phyloP scores from a whole-genome alignment of 106 monocot species.

The Gastrodia elata region DNA sequence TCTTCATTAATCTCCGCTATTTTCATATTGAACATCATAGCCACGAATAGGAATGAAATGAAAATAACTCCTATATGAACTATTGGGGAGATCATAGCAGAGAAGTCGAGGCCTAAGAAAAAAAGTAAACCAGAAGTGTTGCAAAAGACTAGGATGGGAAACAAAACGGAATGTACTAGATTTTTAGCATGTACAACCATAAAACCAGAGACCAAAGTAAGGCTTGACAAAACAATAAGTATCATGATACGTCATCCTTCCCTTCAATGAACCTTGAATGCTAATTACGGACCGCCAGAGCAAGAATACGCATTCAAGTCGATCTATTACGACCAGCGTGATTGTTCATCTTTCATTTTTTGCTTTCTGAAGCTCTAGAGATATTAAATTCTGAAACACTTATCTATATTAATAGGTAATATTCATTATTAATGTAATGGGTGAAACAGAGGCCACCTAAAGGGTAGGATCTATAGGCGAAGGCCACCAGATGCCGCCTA shows the following conservation, averaged over 20 bases:
- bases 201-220: conserved; percentile 18
- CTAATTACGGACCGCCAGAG: too few species aligned
- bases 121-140: too few species aligned
- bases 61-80: conserved; percentile 3
- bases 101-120: too few species aligned
- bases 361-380: too few species aligned
- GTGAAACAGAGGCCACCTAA: too few species aligned
- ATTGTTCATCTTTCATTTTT: conserved; percentile 17
- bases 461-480: too few species aligned
- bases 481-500: too few species aligned
- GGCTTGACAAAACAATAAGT: conserved; percentile 13
- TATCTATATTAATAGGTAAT: too few species aligned
- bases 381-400: too few species aligned
- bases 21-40: conserved; percentile 3
- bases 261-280: too few species aligned
- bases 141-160: conserved; percentile 23
- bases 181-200: conserved; percentile 31
- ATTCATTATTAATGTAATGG: too few species aligned
- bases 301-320: too few species aligned
- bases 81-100: conserved; percentile 12
- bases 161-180: conserved; percentile 20
- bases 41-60: conserved; percentile 3
- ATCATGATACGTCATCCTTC: conserved; percentile 13
- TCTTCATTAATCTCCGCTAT: not conserved
- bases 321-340: conserved; percentile 6